These are phyloP conservation scores for Boletus pseudopeckii DNA, from an alignment of 768 basidiomycete genomes.

Conservation along the genomic window DNA sequence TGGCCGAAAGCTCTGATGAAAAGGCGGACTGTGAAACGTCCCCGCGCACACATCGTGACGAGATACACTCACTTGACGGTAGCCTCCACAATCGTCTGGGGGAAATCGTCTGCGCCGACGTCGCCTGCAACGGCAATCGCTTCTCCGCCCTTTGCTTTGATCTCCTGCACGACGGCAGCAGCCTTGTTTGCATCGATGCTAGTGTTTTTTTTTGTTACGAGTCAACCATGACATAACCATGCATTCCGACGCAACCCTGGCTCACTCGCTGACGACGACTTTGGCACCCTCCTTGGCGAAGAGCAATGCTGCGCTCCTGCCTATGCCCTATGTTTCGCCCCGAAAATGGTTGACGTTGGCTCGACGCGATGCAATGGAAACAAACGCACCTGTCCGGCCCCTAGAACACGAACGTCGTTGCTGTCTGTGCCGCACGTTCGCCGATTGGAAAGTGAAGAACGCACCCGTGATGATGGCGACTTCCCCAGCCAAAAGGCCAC, in stretches of 20 bases:
- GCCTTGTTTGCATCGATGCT: slow-evolving; percentile 76
- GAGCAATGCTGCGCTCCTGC: slow-evolving; percentile 66
- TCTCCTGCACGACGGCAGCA: slow-evolving; percentile 64
- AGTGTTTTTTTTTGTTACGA: not conserved
- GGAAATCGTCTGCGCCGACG: slow-evolving; percentile 80
- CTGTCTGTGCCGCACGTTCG: not conserved
- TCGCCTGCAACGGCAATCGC: slow-evolving; percentile 75
- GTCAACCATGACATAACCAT: slow-evolving; percentile 2
- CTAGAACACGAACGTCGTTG: slow-evolving; percentile 31
- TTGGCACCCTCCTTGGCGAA: slow-evolving; percentile 86
- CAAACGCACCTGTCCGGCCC: slow-evolving; percentile 66
- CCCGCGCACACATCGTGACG: not conserved
- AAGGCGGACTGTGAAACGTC: not conserved
- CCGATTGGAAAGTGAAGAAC: slow-evolving; percentile 15
- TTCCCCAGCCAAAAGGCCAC: slow-evolving; percentile 68
- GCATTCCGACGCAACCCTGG: not conserved
- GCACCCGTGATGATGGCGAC: slow-evolving; percentile 84
- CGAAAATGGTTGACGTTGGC: not conserved
- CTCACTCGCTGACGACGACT: slow-evolving; percentile 80
- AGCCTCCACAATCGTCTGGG: slow-evolving; percentile 70
- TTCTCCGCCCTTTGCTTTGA: slow-evolving; percentile 68
- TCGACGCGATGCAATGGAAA: too few relatives aligned
- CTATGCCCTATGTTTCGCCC: slow-evolving; percentile 58
- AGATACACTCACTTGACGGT: slow-evolving; percentile 66
- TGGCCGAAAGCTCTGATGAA: slow-evolving; percentile 67